Conservation (phyloP, 208 protist species). For the Leishmania braziliensis region DNA sequence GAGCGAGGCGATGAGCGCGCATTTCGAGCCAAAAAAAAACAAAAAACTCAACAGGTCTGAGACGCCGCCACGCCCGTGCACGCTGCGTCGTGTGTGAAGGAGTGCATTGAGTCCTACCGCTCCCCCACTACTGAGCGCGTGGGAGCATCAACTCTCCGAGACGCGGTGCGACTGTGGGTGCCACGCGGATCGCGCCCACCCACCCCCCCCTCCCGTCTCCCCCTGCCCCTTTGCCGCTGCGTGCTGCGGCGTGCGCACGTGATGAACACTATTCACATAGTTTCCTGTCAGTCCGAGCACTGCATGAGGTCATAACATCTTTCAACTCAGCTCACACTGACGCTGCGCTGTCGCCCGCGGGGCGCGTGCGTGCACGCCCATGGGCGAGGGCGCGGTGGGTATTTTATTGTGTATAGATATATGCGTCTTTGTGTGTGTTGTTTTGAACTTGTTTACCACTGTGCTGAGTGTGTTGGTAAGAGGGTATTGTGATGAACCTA, state of each 20-base stretch:
- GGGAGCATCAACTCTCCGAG: slow-evolving; percentile 35
- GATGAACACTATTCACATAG: slow-evolving; percentile 24
- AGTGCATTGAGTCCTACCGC: slow-evolving; percentile 32
- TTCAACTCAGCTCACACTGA: slow-evolving; percentile 16
- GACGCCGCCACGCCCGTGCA: slow-evolving; percentile 5
- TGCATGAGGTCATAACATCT: slow-evolving; percentile 18
- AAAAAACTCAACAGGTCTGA: slow-evolving; percentile 35
- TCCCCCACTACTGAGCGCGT: slow-evolving; percentile 9
- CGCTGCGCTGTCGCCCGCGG: neutral
- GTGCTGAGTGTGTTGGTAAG: neutral
- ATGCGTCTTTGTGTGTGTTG: neutral
- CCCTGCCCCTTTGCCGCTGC: neutral
- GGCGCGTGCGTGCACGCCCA: neutral
- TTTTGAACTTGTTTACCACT: neutral
- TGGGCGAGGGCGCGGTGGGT: no score
- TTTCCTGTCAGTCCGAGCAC: slow-evolving; percentile 24
- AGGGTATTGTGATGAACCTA: neutral
- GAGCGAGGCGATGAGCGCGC: slow-evolving; percentile 34
- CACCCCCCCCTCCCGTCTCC: neutral
- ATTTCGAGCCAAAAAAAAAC: slow-evolving; percentile 31
- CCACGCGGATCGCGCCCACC: neutral
- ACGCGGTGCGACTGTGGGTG: neutral
- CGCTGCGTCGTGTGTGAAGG: slow-evolving; percentile 1
- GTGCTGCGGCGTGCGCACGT: neutral
- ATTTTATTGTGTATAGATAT: no score